phyloP scores from a whole-genome alignment of 2,329 filamentous ascomycete species.

The Stemphylium beticola region DNA sequence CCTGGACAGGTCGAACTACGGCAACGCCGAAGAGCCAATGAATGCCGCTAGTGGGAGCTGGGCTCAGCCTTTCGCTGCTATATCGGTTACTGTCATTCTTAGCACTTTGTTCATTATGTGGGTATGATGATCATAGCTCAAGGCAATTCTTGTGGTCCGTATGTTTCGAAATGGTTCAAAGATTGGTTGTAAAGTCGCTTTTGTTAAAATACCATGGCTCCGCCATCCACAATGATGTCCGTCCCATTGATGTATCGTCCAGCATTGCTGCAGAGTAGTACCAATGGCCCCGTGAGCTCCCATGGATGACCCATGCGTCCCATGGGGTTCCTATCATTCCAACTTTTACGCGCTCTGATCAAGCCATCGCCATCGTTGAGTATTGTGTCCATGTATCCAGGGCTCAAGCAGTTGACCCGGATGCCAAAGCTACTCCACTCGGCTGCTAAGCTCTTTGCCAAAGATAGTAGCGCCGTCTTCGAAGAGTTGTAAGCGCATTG shows the following conservation, averaged over 20 bases:
- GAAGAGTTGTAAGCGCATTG: slow-evolving; percentile 75
- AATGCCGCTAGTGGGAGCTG: not conserved
- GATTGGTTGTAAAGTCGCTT: not conserved
- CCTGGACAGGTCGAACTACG: not conserved
- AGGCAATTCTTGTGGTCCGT: too few relatives aligned
- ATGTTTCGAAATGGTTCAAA: not conserved
- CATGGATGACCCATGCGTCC: slow-evolving; percentile 69
- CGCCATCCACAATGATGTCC: slow-evolving; percentile 69
- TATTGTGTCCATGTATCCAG: slow-evolving; percentile 80
- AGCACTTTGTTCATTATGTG: not conserved
- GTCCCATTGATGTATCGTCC: slow-evolving; percentile 73
- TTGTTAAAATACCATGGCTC: slow-evolving; percentile 42
- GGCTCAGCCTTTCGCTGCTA: not conserved
- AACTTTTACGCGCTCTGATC: slow-evolving; percentile 59
- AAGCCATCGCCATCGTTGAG: slow-evolving; percentile 71
- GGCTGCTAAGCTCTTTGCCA: slow-evolving; percentile 70
- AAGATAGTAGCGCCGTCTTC: slow-evolving; percentile 69
- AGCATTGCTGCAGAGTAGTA: slow-evolving; percentile 66
- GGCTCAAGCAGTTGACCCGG: slow-evolving; percentile 71
- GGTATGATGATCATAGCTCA: not conserved
- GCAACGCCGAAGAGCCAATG: not conserved
- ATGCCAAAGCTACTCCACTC: slow-evolving; percentile 78
- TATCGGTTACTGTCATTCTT: not conserved
- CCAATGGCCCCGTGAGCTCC: slow-evolving; percentile 67
- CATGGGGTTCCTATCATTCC: slow-evolving; percentile 66